Evolutionary conservation across 768 basidiomycete genomes (phyloP), one percentile per base, ranked within the genome.

Genomic region (Russula virescens): DNA sequence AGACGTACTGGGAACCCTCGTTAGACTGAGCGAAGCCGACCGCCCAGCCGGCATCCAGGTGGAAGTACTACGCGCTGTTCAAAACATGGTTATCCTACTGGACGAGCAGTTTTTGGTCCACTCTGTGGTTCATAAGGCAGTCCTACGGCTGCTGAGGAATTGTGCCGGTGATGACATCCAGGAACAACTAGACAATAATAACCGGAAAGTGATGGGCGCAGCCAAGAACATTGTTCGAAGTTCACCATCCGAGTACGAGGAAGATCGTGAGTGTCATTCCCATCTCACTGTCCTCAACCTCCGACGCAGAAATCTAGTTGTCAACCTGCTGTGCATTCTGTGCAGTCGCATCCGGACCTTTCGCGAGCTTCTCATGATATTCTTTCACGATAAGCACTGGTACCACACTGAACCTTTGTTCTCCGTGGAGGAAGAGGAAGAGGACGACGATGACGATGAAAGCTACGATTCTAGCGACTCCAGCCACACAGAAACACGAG

Each of bases 381-480:
- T 98, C 78, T 96, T 98, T 72, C 93, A 95, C 69, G 94, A 96
- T 72, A 94, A 91, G 70, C 86, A 91, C 68, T 91, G 91, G 86
- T 88, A 86, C 71, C 85, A 79, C 11, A 86, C 87, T 7, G 87
- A 91, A 64, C 86, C 88, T 11, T 71, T 91, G 47, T 89, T 88
- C 65, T 76, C 86, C 45, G 83, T 88, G 1, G 87, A 89, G 65
- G 91, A 92, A 71, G 85, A 86, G 1, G 82, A 81, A 0, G 79
- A 81, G 0, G 80, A 81, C 0, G 79, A 78, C 21, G 66, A 65
- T 10, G 68, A 66, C 16, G 65, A 62, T 4, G 62, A 68, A 31
- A 60, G 58, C 0, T 79, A 80, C 0, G 76, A 77, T 0, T 72
- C 72, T 0, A 69, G 69, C 13, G 70, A 66, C 0, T 72, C 72